Evolutionary conservation across 2,329 filamentous ascomycete genomes (phyloP).

Genomic region (Cladophialophora chaetospira): DNA sequence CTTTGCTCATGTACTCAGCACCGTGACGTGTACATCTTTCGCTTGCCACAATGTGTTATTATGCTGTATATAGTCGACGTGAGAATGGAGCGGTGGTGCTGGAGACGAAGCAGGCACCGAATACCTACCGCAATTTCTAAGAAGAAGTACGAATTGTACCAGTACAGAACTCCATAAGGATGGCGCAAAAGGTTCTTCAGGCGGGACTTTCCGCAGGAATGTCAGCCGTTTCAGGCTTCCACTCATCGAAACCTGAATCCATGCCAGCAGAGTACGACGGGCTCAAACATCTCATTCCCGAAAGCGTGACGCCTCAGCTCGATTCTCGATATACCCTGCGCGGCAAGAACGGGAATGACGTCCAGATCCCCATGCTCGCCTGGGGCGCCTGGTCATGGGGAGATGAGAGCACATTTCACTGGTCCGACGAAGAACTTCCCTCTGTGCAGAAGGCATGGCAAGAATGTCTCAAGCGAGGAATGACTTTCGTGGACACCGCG

Average conservation of each 20-base stretch:
- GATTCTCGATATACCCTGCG: conserved; percentile 33
- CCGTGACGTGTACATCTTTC: too few relatives aligned
- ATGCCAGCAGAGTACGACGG: conserved; percentile 14
- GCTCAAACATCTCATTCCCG: conserved; percentile 5
- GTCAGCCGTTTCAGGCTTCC: conserved; percentile 17
- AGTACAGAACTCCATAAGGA: too few relatives aligned
- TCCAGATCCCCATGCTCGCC: conserved; percentile 35
- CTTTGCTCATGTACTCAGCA: too few relatives aligned
- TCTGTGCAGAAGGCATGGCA: conserved; percentile 44
- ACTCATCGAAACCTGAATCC: conserved; percentile 17
- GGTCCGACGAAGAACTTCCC: conserved; percentile 41
- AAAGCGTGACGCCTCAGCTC: conserved; percentile 21
- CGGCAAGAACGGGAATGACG: conserved; percentile 32
- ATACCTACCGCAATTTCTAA: too few relatives aligned
- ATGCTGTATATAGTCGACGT: too few relatives aligned
- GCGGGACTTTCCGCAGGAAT: conserved; percentile 17
- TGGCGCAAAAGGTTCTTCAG: conserved; percentile 18
- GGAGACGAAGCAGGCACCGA: too few relatives aligned
- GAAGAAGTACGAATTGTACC: too few relatives aligned
- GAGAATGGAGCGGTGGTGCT: too few relatives aligned
- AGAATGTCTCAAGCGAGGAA: conserved; percentile 39
- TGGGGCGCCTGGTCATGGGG: conserved; percentile 39
- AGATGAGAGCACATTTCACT: conserved; percentile 38
- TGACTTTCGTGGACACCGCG: conserved; percentile 50
- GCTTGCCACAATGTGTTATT: too few relatives aligned